Evolutionary conservation across 345 rosid genomes (phyloP), one percentile per base, ranked within the genome.

Genomic region (Gossypium rotundifolium): DNA sequence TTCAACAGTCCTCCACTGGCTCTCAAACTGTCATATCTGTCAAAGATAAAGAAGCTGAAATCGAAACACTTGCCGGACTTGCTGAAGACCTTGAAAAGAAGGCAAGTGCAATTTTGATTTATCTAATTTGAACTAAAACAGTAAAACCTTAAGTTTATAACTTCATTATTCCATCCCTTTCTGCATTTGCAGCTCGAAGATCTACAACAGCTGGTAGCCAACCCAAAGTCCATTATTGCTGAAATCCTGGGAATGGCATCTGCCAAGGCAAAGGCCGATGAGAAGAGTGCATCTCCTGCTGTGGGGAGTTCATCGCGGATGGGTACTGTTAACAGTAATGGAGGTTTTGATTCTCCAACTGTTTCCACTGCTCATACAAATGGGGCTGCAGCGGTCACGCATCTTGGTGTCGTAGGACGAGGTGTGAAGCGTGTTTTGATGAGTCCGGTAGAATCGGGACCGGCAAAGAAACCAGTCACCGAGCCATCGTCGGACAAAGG

Each of bases 381-480:
- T 65, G 89, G 85, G 65, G 82, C 80, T 55, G 86, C 79, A 73
- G 85, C 86, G 49, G 97, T 95, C 61, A 93, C 96, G 2, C 83
- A 95, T 80, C 85, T 95, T 58, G 99, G 99, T 17, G 89, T 89
- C 3, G 97, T 93, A 53, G 99, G 99, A 80, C 87, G 98, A 84
- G 99, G 98, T 46, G 97, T 90, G 65, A 95, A 95, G 77, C 92
- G 98, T 46, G 97, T 93, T 63, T 72, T 83, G 77, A 83, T 61
- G 83, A 86, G 79, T 74, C 51, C 92, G 18, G 77, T 80, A 48
- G 90, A 85, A 33, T 88, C 96, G 58, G 86, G 81, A 76, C 72
- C 88, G 40, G 2, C 49, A 7, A 95, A 95, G 97, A 95, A 84
- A 78, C 84, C 90, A 14, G 73, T 87, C 22, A 62, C 44, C 2